These are phyloP conservation scores for Penicillium riverlandense DNA, from an alignment of 495 filamentous ascomycete genomes.

Conservation along the genomic window DNA sequence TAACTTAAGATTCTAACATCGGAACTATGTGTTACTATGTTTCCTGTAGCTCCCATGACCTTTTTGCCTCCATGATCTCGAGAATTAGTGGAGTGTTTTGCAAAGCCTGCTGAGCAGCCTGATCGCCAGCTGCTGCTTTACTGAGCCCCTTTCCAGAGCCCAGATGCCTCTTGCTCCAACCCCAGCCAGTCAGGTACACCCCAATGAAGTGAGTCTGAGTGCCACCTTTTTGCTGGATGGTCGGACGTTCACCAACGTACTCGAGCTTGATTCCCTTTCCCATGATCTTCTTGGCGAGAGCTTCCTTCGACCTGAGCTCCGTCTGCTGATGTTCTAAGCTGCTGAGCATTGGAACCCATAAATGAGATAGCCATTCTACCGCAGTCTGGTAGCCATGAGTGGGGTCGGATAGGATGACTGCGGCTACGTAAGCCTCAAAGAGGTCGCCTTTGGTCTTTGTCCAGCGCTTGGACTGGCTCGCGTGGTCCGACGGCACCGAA, in stretches of 20 bases:
- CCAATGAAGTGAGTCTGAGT: constrained; percentile 61
- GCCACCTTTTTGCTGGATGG: constrained; percentile 47
- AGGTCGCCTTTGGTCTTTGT: constrained; percentile 74
- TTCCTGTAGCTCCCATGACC: constrained; percentile 16
- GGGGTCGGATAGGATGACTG: constrained; percentile 58
- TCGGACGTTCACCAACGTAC: constrained; percentile 51
- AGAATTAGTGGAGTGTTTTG: constrained; percentile 51
- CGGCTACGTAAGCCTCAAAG: constrained; percentile 84
- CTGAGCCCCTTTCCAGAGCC: constrained; percentile 61
- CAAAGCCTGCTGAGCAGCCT: constrained; percentile 62
- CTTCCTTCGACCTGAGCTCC: constrained; percentile 39
- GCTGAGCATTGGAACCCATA: constrained; percentile 54
- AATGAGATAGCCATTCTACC: constrained; percentile 57
- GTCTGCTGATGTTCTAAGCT: constrained; percentile 31
- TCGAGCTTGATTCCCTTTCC: constrained; percentile 54
- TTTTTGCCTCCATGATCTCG: constrained; percentile 44
- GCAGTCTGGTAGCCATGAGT: constrained; percentile 49
- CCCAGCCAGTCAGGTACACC: constrained; percentile 66
- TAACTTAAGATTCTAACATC: too few relatives aligned
- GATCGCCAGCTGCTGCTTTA: constrained; percentile 67
- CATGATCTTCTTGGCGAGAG: constrained; percentile 50
- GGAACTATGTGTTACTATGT: too few relatives aligned
- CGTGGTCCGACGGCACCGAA: constrained; percentile 38
- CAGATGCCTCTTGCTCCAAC: constrained; percentile 55
- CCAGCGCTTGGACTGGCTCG: constrained; percentile 38